Evolutionary conservation across 306 rosid species (phyloP).

Genomic region (Cucurbita pepo): DNA sequence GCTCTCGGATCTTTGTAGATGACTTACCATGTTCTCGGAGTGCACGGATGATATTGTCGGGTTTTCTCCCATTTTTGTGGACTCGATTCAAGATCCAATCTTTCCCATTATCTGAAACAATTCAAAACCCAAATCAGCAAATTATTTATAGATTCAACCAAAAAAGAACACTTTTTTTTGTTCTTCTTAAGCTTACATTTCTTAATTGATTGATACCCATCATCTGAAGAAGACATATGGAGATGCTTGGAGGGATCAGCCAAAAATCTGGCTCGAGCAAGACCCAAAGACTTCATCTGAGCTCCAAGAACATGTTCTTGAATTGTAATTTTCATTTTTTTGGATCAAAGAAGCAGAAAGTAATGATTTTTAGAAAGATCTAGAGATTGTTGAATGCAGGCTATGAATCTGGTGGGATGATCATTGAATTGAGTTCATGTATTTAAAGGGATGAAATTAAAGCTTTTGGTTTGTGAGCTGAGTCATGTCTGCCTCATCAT

Average conservation of each 20-base stretch:
- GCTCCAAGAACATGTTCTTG: conserved; percentile 26
- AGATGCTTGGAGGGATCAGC: conserved; percentile 22
- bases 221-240: conserved; percentile 10
- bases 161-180: not conserved
- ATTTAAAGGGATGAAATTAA: not conserved
- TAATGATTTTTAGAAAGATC: not conserved
- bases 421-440: not conserved
- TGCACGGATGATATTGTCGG: conserved; percentile 18
- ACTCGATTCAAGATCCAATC: conserved; percentile 12
- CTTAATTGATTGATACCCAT: conserved; percentile 11
- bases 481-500: conserved; percentile 35
- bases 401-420: not conserved
- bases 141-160: not conserved
- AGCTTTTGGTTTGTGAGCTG: conserved; percentile 15
- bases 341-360: not conserved
- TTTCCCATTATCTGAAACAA: conserved; percentile 11
- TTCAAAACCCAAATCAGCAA: not conserved
- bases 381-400: not conserved
- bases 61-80: conserved; percentile 16
- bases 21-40: conserved; percentile 22
- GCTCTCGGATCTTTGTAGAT: not conserved
- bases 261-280: conserved; percentile 17
- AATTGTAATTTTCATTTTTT: conserved; percentile 26
- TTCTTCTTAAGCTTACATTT: conserved; percentile 8
- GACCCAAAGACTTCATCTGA: conserved; percentile 12